A percentile compares a stretch with the other conserved stretches of the same genome.
These are phyloP conservation scores for Stachybotrys echinatus DNA, from an alignment of 2,329 filamentous ascomycete species.

Conservation along the genomic window DNA sequence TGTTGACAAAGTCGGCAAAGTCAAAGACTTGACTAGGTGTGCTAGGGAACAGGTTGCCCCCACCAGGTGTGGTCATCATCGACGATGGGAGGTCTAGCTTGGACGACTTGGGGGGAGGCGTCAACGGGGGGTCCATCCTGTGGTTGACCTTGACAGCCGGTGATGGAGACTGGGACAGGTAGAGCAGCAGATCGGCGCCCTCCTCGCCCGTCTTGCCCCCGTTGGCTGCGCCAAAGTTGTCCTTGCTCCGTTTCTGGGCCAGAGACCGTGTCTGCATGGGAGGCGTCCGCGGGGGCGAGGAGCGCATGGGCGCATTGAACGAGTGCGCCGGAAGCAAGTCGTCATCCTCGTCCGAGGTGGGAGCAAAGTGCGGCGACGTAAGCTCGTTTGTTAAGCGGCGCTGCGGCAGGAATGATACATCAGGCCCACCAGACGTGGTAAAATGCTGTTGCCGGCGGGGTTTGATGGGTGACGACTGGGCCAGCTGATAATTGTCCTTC, in stretches of 20 bases:
- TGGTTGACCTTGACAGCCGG: conserved; percentile 56
- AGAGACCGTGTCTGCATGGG: conserved; percentile 55
- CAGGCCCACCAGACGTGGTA: conserved; percentile 63
- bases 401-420: conserved; percentile 73
- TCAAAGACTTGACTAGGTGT: conserved; percentile 85
- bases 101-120: conserved; percentile 65
- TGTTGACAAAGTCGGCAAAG: conserved; percentile 95
- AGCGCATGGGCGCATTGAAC: conserved; percentile 60
- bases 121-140: conserved; percentile 65
- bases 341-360: conserved; percentile 74
- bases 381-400: conserved; percentile 63
- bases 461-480: conserved; percentile 84
- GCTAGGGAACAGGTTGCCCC: conserved; percentile 62
- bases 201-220: conserved; percentile 65
- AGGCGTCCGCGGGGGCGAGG: conserved; percentile 85
- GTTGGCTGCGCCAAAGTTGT: conserved; percentile 34
- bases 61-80: conserved; percentile 83
- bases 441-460: conserved; percentile 70
- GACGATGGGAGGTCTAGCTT: conserved; percentile 70
- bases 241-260: conserved; percentile 40
- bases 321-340: conserved; percentile 72
- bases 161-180: conserved; percentile 86
- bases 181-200: conserved; percentile 74
- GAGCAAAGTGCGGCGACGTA: conserved; percentile 54
- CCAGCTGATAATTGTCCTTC: conserved; percentile 71